Evolutionary conservation across 2,329 filamentous ascomycete species (phyloP), one percentile per base, ranked within the genome.

Genomic region (Colletotrichum nymphaeae): DNA sequence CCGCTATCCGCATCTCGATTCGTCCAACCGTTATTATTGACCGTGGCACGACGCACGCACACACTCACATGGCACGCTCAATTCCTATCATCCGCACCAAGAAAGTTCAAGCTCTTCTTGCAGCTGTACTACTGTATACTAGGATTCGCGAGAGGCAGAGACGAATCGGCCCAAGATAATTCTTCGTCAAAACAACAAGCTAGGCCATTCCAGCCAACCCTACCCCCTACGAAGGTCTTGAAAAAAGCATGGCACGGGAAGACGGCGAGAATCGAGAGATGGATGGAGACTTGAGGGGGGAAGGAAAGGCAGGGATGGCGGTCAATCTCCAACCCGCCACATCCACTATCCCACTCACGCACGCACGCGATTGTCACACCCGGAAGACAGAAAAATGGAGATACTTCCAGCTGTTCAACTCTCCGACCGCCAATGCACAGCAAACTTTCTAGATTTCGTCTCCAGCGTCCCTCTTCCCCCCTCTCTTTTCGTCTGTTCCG

Each of bases 291-390:
- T 64, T 22, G 28, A 65, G 56, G 16, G 6, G 63, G 22, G 11
- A 35, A n/a, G 35, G 35, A 32, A 8, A 42, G 35, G 42, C 67
- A 71, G 28, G 67, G 67, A 28, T 55, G 35, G 32, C 26, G 52
- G 55, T 63, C 55, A 69, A 42, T 57, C 67, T 52, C 32, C 66
- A 67, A 42, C 49, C 53, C 42, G 53, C 46, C 59, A 49, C 58
- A 52, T 30, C 37, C 58, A 37, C 16, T 56, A 60, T 57, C 70
- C 68, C 53, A 46, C 53, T 37, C 66, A 37, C 56, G 53, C 58
- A 64, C 59, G 35, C 67, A 65, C 63, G 59, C 70, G 55, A 59
- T 70, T 58, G 67, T 55, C 64, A 73, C 55, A 22, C 42, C 24
- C 24, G 55, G 30, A 22, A 58, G 66, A 26, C 32, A 63, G 63